These are phyloP conservation scores for Botryosphaeria dothidea DNA, from an alignment of 2,329 filamentous ascomycete genomes.

Conservation along the genomic window DNA sequence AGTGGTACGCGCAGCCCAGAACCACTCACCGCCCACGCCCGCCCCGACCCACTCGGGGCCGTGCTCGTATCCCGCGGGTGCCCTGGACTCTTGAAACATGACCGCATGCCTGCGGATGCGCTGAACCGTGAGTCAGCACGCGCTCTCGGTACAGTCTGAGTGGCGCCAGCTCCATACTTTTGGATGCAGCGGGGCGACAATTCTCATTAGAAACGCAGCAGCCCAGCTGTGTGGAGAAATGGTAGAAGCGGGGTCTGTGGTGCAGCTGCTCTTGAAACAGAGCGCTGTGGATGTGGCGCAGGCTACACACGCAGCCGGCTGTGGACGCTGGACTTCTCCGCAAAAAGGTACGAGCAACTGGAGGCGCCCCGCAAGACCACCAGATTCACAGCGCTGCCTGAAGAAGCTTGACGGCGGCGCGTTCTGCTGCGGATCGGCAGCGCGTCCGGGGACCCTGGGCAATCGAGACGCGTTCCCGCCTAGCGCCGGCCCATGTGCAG, in stretches of 20 bases:
- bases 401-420: background rate
- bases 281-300: background rate
- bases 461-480: background rate
- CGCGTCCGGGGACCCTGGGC: background rate
- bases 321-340: background rate
- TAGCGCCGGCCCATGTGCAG: background rate
- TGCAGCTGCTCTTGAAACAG: background rate
- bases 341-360: background rate
- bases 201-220: too few species aligned
- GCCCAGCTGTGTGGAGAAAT: background rate
- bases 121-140: too few species aligned
- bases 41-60: conserved; percentile 9
- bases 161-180: too few species aligned
- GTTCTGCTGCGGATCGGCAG: background rate
- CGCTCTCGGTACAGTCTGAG: too few species aligned
- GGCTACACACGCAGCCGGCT: background rate
- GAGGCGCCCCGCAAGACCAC: background rate
- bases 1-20: conserved; percentile 17
- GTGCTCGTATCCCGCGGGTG: background rate
- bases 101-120: background rate
- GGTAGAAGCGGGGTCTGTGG: background rate
- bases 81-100: background rate
- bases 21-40: conserved; percentile 9
- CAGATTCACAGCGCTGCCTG: background rate
- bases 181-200: too few species aligned